Base-by-base conservation (phyloP, 495 filamentous ascomycete genomes). In the Aspergillus avenaceus region DNA sequence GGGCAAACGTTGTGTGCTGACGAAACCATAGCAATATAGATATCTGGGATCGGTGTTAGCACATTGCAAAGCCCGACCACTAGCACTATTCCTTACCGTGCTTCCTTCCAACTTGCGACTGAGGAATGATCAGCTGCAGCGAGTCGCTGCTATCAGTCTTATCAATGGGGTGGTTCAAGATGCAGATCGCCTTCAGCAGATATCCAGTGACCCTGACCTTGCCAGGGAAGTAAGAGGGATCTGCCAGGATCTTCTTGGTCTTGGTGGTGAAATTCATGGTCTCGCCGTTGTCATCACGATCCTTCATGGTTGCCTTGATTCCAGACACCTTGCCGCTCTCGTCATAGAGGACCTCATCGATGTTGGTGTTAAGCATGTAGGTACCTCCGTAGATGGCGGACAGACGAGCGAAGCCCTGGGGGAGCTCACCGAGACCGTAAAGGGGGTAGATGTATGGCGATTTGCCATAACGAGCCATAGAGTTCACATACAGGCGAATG, bases 361-460 rank as follows among this genome's bases (percentile, higher is more conserved):
- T 79, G 46, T 78, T 82, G 49, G 93, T 96, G 77, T 97, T 97
- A 59, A 99, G 84, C 88, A 97, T 97, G 73, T 99, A 97, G 14
- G 93, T 97, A 57, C 95, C 95, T 56, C 95, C 95, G 66, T 97
- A 96, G 71, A 97, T 96, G 62, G 93, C 93, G 9, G 91, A 96
- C 27, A 97, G 78, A 64, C 95, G 92, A 40, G 93, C 95, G 65
- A 99, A 99, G 46, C 95, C 92, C 76, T 99, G 95, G 22, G 93
- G 93, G 28, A 99, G 83, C 74, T 99, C 93, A 60, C 95, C 93
- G 19, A 99, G 81, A 50, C 93, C 93, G 70, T 99, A 97, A 11
- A 97, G 86, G 16, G 93, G 93, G 75, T 97, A 99, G 74, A 99
- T 97, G 73, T 99, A 99, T 13, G 93, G 93, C 16, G 91, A 96